phyloP scores from a whole-genome alignment of 148 eudicot genomes.

The Oxyria digyna region DNA sequence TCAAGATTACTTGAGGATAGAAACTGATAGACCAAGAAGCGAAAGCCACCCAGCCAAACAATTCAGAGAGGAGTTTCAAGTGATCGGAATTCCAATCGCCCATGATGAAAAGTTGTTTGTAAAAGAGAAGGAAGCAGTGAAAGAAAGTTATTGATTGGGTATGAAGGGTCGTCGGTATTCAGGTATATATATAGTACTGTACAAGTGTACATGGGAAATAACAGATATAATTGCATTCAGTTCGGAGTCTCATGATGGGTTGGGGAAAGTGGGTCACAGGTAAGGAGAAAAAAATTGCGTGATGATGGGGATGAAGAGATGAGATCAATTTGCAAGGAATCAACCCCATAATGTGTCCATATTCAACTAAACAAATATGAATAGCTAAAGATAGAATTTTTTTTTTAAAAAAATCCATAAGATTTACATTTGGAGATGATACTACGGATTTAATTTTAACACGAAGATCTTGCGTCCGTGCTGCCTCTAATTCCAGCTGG shows the following conservation, averaged over 20 bases:
- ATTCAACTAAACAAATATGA: neutral
- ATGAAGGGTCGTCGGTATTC: neutral
- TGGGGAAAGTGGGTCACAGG: constrained; percentile 5
- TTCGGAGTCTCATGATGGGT: neutral
- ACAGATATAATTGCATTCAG: neutral
- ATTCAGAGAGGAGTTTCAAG: constrained; percentile 37
- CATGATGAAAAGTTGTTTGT: constrained; percentile 18
- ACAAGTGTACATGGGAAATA: neutral
- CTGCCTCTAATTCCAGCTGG: neutral
- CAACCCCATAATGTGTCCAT: neutral
- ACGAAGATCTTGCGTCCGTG: neutral
- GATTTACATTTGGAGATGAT: too few relatives aligned
- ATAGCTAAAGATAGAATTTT: neutral
- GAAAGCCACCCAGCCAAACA: constrained; percentile 81
- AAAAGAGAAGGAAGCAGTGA: neutral
- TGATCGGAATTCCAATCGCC: constrained; percentile 55
- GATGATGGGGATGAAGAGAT: neutral
- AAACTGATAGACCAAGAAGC: constrained; percentile 78
- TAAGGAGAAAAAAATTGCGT: neutral
- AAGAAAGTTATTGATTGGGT: neutral
- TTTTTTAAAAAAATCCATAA: too few relatives aligned
- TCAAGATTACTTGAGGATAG: constrained; percentile 81
- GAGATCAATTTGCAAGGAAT: neutral
- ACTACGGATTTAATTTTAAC: neutral
- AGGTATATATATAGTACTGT: neutral